These are phyloP conservation scores for Exophiala sp. DNA, from an alignment of 2,329 filamentous ascomycete genomes.

Conservation along the genomic window DNA sequence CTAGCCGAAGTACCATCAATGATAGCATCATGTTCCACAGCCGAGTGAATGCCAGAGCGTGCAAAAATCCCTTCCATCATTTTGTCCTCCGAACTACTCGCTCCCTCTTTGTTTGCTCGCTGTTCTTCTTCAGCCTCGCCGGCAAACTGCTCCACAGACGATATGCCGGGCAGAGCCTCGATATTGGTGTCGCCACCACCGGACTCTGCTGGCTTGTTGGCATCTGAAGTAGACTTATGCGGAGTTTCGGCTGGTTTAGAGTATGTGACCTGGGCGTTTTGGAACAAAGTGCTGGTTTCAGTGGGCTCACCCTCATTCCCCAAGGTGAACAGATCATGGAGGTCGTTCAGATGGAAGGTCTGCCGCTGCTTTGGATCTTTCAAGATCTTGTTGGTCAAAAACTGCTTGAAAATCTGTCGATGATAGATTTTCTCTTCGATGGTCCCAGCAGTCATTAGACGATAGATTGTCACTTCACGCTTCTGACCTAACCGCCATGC, in stretches of 20 bases:
- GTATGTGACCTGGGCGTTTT: slow-evolving; percentile 75
- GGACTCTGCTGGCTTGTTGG: slow-evolving; percentile 26
- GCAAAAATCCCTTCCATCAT: slow-evolving; percentile 89
- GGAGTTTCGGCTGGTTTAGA: slow-evolving; percentile 32
- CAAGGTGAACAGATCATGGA: slow-evolving; percentile 87
- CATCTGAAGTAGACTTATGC: slow-evolving; percentile 20
- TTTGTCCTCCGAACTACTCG: slow-evolving; percentile 59
- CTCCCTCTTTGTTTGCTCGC: slow-evolving; percentile 30
- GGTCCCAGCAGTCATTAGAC: slow-evolving; percentile 95
- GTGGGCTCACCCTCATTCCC: slow-evolving; percentile 68
- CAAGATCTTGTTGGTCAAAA: slow-evolving; percentile 92
- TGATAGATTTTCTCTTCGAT: slow-evolving; percentile 99
- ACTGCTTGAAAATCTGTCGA: slow-evolving; percentile 97
- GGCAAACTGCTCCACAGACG: slow-evolving; percentile 62
- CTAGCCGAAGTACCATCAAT: slow-evolving; percentile 61
- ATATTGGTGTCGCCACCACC: slow-evolving; percentile 39
- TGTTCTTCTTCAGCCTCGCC: slow-evolving; percentile 47
- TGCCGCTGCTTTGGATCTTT: slow-evolving; percentile 91
- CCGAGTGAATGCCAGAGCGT: slow-evolving; percentile 79
- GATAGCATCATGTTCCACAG: slow-evolving; percentile 89
- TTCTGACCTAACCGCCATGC: slow-evolving; percentile 96
- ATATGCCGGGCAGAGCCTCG: slow-evolving; percentile 57
- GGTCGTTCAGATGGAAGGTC: slow-evolving; percentile 81
- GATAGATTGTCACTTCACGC: slow-evolving; percentile 90
- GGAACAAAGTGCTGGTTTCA: slow-evolving; percentile 82